Evolutionary conservation across 2,329 filamentous ascomycete genomes (phyloP), one percentile per base, ranked within the genome.

Genomic region (Ceratocystis colombiana): DNA sequence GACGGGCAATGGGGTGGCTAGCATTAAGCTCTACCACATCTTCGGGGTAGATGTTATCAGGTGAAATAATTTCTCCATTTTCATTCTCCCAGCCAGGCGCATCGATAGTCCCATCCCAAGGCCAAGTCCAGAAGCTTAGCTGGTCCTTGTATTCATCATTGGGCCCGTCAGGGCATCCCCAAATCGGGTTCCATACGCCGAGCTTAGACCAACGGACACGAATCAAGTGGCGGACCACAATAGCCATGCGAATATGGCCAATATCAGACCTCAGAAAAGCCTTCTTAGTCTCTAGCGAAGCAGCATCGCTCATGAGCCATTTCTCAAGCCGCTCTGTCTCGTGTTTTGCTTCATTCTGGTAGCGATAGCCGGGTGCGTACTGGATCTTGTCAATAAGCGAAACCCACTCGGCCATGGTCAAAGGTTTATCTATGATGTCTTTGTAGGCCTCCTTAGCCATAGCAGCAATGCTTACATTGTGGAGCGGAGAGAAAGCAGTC

Each of bases 151-250:
- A 8, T 4, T 53, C 55, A 55, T 66, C 48, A 45, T 30, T 57
- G 8, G 48, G 61, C 12, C 61, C 46, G 2, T 22, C 17, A 25
- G 62, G 64, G 20, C 65, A 61, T 57, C 67, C 67, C 67, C 67
- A 68, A 5, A 15, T 10, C 12, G 33, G 48, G 50, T 68, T 64
- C 67, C 67, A 68, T 37, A 68, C 48, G 8, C 64, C 67, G 15
- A 68, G 28, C 2, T 45, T 59, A 22, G 59, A 22, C 67, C 67
- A 68, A 20, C 67, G 64, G 17, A 22, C 46, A 10, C 64, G 64
- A 30, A 68, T 66, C 17, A 68, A 37, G 41, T 68, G 61, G 28
- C 67, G 67, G 22, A 64, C 55, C 7, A 68, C 33, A 33, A 68
- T 28, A 6, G 37, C 55, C 3, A 37, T 48, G 25, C 30, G 17